Conservation (phyloP, 805 yeast species). For the Teunomyces funiuensis region DNA sequence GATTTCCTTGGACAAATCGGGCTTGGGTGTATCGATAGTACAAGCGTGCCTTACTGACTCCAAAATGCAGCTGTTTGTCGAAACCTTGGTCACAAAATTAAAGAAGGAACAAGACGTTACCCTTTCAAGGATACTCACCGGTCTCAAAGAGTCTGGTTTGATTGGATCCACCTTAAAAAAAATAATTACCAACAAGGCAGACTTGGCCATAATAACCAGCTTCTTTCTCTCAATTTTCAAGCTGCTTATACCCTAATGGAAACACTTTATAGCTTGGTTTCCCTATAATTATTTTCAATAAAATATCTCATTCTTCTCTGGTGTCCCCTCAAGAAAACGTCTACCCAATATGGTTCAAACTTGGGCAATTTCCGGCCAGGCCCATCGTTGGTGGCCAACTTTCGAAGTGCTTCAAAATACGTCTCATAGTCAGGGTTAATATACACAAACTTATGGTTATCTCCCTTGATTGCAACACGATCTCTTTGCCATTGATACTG, state of each 20-base stretch:
- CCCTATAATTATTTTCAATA: slow-evolving; percentile 14
- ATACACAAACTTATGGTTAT: slow-evolving; percentile 26
- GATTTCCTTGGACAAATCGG: slow-evolving; percentile 22
- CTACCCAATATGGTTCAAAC: slow-evolving; percentile 21
- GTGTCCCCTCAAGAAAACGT: slow-evolving; percentile 19
- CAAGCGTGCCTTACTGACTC: slow-evolving; percentile 16
- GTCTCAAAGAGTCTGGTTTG: slow-evolving; percentile 15
- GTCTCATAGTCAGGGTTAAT: slow-evolving; percentile 20
- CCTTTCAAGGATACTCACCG: slow-evolving; percentile 10
- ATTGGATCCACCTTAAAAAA: slow-evolving; percentile 9
- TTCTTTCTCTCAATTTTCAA: slow-evolving; percentile 2
- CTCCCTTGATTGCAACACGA: slow-evolving; percentile 26
- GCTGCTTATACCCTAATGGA: slow-evolving; percentile 1
- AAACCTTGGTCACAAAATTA: slow-evolving; percentile 16
- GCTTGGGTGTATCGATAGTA: slow-evolving; percentile 20
- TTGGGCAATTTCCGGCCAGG: slow-evolving; percentile 23
- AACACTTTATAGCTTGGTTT: slow-evolving; percentile 7
- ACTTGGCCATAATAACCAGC: not conserved
- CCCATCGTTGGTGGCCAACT: slow-evolving; percentile 21
- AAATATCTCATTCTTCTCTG: slow-evolving; percentile 17
- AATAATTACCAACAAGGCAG: not conserved
- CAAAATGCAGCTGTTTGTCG: slow-evolving; percentile 17
- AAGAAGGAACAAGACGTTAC: slow-evolving; percentile 14
- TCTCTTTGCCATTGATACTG: slow-evolving; percentile 31
- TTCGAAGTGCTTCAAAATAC: slow-evolving; percentile 21